Conservation (phyloP, 1,139 yeast species). For the Arxiozyma slooffiae region DNA sequence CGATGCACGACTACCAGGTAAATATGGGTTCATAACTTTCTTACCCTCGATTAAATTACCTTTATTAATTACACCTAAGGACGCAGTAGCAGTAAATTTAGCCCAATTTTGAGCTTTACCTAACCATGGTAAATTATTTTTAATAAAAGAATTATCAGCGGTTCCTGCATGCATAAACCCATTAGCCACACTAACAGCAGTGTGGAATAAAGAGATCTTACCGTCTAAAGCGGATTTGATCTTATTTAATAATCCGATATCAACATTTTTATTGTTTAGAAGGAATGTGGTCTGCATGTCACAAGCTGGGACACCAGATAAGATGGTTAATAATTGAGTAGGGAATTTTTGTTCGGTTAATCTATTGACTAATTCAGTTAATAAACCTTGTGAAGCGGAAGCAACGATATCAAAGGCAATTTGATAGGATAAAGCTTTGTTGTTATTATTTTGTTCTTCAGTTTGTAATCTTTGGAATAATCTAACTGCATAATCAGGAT, state of each 20-base stretch:
- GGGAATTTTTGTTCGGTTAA: conserved; percentile 39
- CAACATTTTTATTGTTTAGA: conserved; percentile 80
- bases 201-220: conserved; percentile 86
- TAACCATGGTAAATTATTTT: conserved; percentile 88
- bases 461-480: conserved; percentile 49
- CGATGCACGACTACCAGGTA: conserved; percentile 66
- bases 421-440: conserved; percentile 57
- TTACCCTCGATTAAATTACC: conserved; percentile 91
- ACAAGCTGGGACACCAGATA: conserved; percentile 90
- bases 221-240: conserved; percentile 81
- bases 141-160: conserved; percentile 85
- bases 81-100: conserved; percentile 94
- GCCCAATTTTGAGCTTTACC: conserved; percentile 98
- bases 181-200: conserved; percentile 89
- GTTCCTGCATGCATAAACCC: conserved; percentile 97
- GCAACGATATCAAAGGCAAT: conserved; percentile 91
- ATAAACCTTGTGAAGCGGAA: conserved; percentile 85
- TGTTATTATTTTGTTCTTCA: conserved; percentile 29
- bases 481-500: conserved; percentile 54
- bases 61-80: conserved; percentile 92
- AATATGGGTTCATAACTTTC: conserved; percentile 77
- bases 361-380: conserved; percentile 48
- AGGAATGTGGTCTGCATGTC: conserved; percentile 86
- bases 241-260: conserved; percentile 68
- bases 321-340: conserved; percentile 52